Evolutionary conservation across 495 filamentous ascomycete genomes (phyloP), one percentile per base, ranked within the genome.

Genomic region (Clohesyomyces aquaticus): DNA sequence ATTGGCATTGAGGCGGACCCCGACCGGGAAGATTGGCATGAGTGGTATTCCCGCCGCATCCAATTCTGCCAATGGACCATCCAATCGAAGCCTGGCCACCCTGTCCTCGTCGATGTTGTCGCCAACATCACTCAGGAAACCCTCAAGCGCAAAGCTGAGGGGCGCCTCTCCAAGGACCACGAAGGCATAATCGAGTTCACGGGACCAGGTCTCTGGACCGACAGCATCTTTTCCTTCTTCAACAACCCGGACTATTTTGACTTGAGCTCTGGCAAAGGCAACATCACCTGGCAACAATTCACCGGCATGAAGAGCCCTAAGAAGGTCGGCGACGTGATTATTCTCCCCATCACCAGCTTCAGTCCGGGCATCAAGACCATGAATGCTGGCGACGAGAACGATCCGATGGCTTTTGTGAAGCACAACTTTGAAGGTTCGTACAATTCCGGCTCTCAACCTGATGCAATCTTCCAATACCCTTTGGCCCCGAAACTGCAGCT

Each of bases 1-100:
- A 81, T 97, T 67, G 94, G 94, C 45, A 97, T 98, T 61, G 94
- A 98, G 75, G 94, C 94, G 3, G 94, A 98, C 70, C 93, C 94
- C 1, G 92, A 98, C 74, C 83, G 94, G 43, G 82, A 84, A 1
- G 94, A 98, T 70, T 98, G 94, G 94, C 82, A 85, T 32, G 81
- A 96, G 0, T 98, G 94, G 94, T 98, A 97, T 76, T 92, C 91
- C 54, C 88, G 94, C 54, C 82, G 94, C 26, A 91, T 98, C 52
- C 94, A 98, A 71, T 98, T 98, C 75, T 98, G 94, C 75, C 94
- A 98, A 73, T 98, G 94, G 94, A 98, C 94, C 3, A 96, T 98
- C 53, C 93, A 97, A 72, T 78, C 90, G 43, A 98, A 98, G 74
- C 89, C 94, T 0, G 94, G 94, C 8, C 94, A 98, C 71, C 94